These are phyloP conservation scores for Clonostachys byssicola DNA, from an alignment of 2,329 filamentous ascomycete species.

Conservation along the genomic window DNA sequence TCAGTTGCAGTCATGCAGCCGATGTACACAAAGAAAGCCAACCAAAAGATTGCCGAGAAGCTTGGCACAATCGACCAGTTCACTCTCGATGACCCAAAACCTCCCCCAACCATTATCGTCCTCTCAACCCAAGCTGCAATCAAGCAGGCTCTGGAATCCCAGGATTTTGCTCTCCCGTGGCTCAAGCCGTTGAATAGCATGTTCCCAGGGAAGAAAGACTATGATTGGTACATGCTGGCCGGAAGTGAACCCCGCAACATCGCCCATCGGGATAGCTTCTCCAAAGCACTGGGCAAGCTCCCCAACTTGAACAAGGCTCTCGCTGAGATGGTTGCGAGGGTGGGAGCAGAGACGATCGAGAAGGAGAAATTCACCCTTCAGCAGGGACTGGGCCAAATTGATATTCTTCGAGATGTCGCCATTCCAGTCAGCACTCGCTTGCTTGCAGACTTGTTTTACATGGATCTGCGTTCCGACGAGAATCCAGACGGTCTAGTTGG, in stretches of 20 bases:
- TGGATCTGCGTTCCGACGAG: conserved; percentile 51
- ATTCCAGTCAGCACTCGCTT: conserved; percentile 54
- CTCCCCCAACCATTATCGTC: conserved; percentile 20
- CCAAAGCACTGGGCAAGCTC: conserved; percentile 24
- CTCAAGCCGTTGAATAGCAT: conserved; percentile 18
- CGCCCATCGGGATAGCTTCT: conserved; percentile 19
- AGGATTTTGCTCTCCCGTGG: conserved; percentile 27
- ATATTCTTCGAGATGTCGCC: conserved; percentile 46
- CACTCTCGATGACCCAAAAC: conserved; percentile 25
- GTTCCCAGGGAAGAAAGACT: conserved; percentile 28
- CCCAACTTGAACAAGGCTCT: conserved; percentile 22
- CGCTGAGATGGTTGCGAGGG: conserved; percentile 21
- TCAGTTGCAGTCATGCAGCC: conserved; percentile 38
- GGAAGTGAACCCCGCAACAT: conserved; percentile 24
- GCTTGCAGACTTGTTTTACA: conserved; percentile 51
- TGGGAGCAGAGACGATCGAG: conserved; percentile 31
- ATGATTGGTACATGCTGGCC: conserved; percentile 30
- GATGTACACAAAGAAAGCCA: conserved; percentile 36
- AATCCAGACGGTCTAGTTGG: conserved; percentile 43
- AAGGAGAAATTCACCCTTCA: conserved; percentile 28
- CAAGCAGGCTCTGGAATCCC: conserved; percentile 23
- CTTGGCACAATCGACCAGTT: conserved; percentile 27
- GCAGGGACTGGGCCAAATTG: conserved; percentile 30
- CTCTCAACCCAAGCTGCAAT: conserved; percentile 16
- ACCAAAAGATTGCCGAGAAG: conserved; percentile 29